These are phyloP conservation scores for Alternaria metachromatica DNA, from an alignment of 2,329 filamentous ascomycete species.

Conservation along the genomic window DNA sequence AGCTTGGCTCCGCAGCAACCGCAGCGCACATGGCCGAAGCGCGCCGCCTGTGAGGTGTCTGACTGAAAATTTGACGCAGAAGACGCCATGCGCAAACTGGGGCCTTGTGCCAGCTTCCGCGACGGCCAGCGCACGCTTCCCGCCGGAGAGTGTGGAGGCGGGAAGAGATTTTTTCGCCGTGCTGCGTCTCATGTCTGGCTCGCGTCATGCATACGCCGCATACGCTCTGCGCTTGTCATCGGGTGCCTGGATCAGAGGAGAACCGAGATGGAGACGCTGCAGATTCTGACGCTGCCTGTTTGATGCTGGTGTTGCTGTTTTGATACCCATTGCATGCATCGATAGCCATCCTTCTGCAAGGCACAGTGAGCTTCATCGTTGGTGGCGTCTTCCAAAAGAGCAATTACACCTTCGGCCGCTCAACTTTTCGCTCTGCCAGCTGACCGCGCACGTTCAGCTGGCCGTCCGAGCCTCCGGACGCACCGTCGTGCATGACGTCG, in stretches of 20 bases:
- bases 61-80: constrained; percentile 30
- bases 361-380: neutral
- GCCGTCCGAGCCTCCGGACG: neutral
- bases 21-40: constrained; percentile 2
- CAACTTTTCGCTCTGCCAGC: neutral
- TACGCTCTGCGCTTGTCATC: neutral
- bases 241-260: constrained; percentile 13
- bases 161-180: constrained; percentile 24
- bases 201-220: constrained; percentile 18
- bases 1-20: constrained; percentile 4
- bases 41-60: neutral
- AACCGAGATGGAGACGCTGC: constrained; percentile 6
- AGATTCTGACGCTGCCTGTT: constrained; percentile 1
- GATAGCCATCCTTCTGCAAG: neutral
- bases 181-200: neutral
- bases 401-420: neutral
- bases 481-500: constrained; percentile 41
- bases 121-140: constrained; percentile 11
- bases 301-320: constrained; percentile 1
- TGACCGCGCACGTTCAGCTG: constrained; percentile 1
- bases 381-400: neutral
- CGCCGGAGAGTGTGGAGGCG: constrained; percentile 29
- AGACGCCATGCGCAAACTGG: constrained; percentile 25
- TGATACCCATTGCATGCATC: neutral
- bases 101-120: constrained; percentile 7